phyloP scores from a whole-genome alignment of 2,329 filamentous ascomycete species.

The Fusarium subtropicale region DNA sequence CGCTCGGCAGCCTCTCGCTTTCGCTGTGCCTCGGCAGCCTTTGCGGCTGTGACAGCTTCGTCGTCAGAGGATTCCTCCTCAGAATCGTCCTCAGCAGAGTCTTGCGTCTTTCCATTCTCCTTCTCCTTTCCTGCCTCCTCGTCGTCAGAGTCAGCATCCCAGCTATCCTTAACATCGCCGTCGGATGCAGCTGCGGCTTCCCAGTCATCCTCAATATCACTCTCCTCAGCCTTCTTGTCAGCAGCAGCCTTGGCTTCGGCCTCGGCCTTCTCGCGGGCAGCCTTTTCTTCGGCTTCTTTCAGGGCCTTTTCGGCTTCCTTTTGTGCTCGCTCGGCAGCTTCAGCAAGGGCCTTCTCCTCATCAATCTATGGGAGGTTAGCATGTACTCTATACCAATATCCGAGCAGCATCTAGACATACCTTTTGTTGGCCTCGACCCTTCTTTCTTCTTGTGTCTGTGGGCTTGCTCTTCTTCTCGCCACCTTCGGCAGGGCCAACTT shows the following conservation, averaged over 20 bases:
- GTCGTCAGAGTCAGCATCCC: slow-evolving; percentile 87
- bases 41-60: slow-evolving; percentile 78
- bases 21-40: slow-evolving; percentile 77
- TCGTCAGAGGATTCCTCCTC: slow-evolving; percentile 77
- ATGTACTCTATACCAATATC: background rate
- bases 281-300: slow-evolving; percentile 72
- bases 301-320: slow-evolving; percentile 74
- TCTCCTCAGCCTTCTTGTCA: slow-evolving; percentile 65
- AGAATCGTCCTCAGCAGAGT: slow-evolving; percentile 60
- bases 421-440: slow-evolving; percentile 68
- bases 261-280: slow-evolving; percentile 67
- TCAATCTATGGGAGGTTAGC: slow-evolving; percentile 64
- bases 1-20: slow-evolving; percentile 92
- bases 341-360: slow-evolving; percentile 81
- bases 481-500: slow-evolving; percentile 71
- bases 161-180: slow-evolving; percentile 89
- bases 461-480: slow-evolving; percentile 81
- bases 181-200: slow-evolving; percentile 84
- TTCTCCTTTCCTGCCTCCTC: slow-evolving; percentile 66
- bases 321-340: slow-evolving; percentile 78
- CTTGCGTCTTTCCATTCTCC: slow-evolving; percentile 46
- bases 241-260: slow-evolving; percentile 66
- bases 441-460: slow-evolving; percentile 84
- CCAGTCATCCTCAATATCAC: slow-evolving; percentile 85
- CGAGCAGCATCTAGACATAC: slow-evolving; percentile 48